phyloP scores from a whole-genome alignment of 2,329 filamentous ascomycete genomes.

The Alternaria arbusti region DNA sequence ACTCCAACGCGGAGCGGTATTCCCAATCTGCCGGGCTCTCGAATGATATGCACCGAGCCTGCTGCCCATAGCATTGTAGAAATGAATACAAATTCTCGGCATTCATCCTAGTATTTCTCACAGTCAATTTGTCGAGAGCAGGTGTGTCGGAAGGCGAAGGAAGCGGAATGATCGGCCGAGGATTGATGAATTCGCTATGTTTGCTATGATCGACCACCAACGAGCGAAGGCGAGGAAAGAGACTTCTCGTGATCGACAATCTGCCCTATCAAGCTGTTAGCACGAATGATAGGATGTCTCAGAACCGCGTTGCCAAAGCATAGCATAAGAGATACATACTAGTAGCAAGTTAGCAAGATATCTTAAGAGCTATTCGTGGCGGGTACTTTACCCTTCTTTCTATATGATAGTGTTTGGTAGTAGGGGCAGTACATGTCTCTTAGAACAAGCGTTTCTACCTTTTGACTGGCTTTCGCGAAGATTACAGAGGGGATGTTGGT shows the following conservation, averaged over 20 bases:
- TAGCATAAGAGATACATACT: background rate
- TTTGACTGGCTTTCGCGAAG: background rate
- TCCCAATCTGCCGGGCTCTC: background rate
- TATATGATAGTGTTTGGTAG: background rate
- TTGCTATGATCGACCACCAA: background rate
- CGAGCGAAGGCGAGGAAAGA: background rate
- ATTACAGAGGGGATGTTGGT: background rate
- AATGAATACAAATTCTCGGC: background rate
- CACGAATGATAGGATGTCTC: background rate
- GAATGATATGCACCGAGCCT: background rate
- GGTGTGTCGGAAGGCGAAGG: background rate
- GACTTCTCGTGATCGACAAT: background rate
- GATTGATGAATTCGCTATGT: background rate
- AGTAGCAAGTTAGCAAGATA: background rate
- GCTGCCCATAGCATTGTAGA: background rate
- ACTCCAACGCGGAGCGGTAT: background rate
- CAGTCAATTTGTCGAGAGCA: background rate
- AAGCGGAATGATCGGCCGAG: background rate
- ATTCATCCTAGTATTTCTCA: background rate
- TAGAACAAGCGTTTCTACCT: background rate
- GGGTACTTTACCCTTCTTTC: background rate
- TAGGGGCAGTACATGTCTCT: background rate
- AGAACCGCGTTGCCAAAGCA: background rate
- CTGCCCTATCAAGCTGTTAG: background rate
- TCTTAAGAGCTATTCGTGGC: background rate